Conservation (phyloP, 129 eudicot species). For the Ambrosia artemisiifolia region DNA sequence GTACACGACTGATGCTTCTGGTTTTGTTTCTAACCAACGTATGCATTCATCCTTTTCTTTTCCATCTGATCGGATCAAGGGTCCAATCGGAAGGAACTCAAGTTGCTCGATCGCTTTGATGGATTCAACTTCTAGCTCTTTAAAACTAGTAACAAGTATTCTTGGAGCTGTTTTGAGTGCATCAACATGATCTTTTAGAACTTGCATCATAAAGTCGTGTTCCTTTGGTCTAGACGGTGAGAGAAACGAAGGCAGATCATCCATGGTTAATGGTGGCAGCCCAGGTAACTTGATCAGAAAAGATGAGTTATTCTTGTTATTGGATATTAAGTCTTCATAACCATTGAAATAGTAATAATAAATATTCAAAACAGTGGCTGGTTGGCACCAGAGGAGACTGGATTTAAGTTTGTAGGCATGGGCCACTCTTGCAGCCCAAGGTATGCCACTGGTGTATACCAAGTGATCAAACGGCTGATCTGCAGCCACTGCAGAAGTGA, state of each 20-base stretch:
- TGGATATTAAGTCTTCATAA: not conserved
- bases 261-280: not conserved
- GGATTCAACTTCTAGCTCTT: not conserved
- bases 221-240: too few species aligned
- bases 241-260: conserved; percentile 7
- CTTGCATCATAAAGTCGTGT: not conserved
- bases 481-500: not conserved
- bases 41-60: not conserved
- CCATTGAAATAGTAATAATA: conserved; percentile 16
- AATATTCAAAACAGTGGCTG: conserved; percentile 14
- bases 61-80: not conserved
- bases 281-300: conserved; percentile 9
- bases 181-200: not conserved
- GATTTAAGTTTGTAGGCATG: not conserved
- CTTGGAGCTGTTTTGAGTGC: conserved; percentile 6
- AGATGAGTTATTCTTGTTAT: not conserved
- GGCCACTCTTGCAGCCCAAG: conserved; percentile 13
- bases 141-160: not conserved
- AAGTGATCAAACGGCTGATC: not conserved
- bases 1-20: too few species aligned
- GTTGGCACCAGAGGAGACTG: conserved; percentile 19
- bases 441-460: conserved; percentile 8
- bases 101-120: not conserved
- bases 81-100: not conserved
- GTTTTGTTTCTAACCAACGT: too few species aligned